phyloP scores from a whole-genome alignment of 2,329 filamentous ascomycete genomes.

The Cytospora piceae region DNA sequence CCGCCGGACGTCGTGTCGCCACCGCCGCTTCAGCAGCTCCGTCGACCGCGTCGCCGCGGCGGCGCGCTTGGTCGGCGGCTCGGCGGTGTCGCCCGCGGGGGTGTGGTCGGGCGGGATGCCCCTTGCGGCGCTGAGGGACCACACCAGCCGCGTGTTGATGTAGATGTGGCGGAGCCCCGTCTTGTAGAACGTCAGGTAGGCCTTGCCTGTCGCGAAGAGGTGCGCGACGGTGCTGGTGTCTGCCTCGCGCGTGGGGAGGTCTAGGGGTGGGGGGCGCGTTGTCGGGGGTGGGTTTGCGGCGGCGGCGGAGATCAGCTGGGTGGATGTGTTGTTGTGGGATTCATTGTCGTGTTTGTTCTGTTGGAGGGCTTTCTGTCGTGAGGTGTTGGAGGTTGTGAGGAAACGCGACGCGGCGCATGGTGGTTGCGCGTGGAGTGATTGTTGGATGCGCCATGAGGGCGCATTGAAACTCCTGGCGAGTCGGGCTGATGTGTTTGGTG shows the following conservation, averaged over 20 bases:
- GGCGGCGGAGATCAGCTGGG: conserved; percentile 4
- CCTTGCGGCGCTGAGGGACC: conserved; percentile 43
- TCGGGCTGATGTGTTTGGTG: neutral
- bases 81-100: conserved; percentile 51
- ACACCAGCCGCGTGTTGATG: conserved; percentile 63
- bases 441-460: neutral
- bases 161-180: conserved; percentile 76
- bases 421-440: neutral
- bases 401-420: neutral
- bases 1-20: conserved; percentile 72
- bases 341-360: neutral
- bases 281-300: conserved; percentile 68
- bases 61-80: conserved; percentile 40
- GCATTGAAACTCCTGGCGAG: neutral
- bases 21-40: conserved; percentile 71
- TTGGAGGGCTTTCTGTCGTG: neutral
- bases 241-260: conserved; percentile 59
- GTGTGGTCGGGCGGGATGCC: conserved; percentile 35
- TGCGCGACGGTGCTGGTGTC: conserved; percentile 53
- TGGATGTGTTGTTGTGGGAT: neutral
- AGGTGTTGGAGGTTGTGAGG: conserved; percentile 9
- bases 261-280: conserved; percentile 73
- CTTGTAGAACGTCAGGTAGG: conserved; percentile 87
- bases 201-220: conserved; percentile 67
- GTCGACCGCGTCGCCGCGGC: conserved; percentile 61